Base-by-base conservation (phyloP, 2,329 filamentous ascomycete species). In the Stachybotrys chlorohalonatus region DNA sequence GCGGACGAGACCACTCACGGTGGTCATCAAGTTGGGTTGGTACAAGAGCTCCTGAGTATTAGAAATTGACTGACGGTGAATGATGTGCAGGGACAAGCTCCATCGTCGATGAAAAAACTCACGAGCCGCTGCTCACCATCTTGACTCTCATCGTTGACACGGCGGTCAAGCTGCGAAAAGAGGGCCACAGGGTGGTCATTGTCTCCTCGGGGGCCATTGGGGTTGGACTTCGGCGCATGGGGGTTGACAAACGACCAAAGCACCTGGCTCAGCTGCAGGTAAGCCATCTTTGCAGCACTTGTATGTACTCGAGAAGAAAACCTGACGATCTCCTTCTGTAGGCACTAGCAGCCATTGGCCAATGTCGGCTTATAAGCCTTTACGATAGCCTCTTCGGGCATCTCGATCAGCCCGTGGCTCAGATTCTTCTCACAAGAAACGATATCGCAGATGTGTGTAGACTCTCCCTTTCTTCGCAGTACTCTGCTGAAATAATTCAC, bases 121-220 rank as follows among this genome's bases (percentile, higher is more conserved):
- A 96, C 73, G 90, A 96, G 67, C 94, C 94, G 4, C 82, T 96
- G 42, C 81, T 99, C 46, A 94, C 92, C 5, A 95, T 91, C 62
- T 77, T 99, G 55, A 92, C 89, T 57, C 78, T 93, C 57, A 96
- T 99, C 60, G 94, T 97, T 60, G 91, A 97, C 73, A 97, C 94
- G 17, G 91, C 90, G 13, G 87, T 93, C 53, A 89, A 85, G 66
- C 79, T 99, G 48, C 85, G 86, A 61, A 87, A 92, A 71, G 88
- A 95, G 84, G 94, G 94, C 52, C 92, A 99, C 70, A 85, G 86
- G 63, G 94, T 99, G 52, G 86, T 99, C 70, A 89, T 99, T 60
- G 95, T 97, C 59, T 99, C 94, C 2, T 99, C 94, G 0, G 94
- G 94, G 57, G 94, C 94, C 69, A 95, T 99, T 71, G 94, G 93